Conservation (phyloP, 306 rosid genomes). For the Inga oerstediana region DNA sequence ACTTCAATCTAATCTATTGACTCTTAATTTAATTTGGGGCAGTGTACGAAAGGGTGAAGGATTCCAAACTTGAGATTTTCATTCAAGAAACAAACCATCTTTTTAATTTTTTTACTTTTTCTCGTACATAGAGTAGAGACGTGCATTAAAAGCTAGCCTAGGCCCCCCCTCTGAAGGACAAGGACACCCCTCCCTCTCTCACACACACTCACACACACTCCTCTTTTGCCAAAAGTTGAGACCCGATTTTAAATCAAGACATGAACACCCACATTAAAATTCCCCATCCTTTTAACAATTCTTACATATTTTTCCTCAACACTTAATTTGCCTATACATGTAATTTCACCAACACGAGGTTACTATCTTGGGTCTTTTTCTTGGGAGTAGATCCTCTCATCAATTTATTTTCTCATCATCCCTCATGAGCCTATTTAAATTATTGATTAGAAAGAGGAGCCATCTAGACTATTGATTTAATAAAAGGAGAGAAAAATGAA, state of each 20-base stretch:
- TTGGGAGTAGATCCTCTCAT: too few species aligned
- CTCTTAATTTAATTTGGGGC: neutral
- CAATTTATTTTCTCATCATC: too few species aligned
- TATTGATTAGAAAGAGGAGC: too few species aligned
- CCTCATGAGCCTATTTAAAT: too few species aligned
- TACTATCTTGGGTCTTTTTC: constrained; percentile 35
- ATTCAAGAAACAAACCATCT: constrained; percentile 28
- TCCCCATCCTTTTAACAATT: neutral
- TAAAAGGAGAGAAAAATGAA: too few species aligned
- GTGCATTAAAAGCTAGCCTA: neutral
- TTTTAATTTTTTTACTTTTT: constrained; percentile 21
- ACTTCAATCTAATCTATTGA: too few species aligned
- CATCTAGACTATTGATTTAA: too few species aligned
- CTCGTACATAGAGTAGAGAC: neutral
- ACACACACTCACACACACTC: neutral
- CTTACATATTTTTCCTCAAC: neutral
- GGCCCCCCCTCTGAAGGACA: neutral
- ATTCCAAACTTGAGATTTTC: neutral
- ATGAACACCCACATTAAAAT: neutral
- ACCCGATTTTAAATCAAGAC: neutral
- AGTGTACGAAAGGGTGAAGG: neutral
- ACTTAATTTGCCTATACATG: neutral
- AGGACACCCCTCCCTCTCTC: neutral
- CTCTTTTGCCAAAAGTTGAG: neutral
- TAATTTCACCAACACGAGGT: constrained; percentile 2